Conservation (phyloP, 139 green algal species). For the Picochlorum costavermella region DNA sequence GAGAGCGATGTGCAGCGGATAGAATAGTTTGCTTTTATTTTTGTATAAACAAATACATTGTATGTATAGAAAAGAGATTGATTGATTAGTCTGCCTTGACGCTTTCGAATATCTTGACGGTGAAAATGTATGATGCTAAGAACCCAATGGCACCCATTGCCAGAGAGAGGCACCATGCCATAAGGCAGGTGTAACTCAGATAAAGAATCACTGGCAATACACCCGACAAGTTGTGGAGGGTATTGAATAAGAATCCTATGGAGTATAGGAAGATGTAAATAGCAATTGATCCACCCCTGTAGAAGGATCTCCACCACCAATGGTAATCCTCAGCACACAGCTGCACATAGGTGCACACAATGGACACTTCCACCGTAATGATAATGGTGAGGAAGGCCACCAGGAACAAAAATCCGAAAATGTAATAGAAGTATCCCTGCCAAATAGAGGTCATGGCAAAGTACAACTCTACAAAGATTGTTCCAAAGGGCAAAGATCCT, state of each 20-base stretch:
- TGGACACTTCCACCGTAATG: conserved; percentile 73
- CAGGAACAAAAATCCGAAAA: conserved; percentile 84
- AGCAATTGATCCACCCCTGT: conserved; percentile 60
- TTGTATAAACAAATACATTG: neutral
- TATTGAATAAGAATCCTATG: conserved; percentile 63
- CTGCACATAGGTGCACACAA: conserved; percentile 81
- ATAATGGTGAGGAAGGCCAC: conserved; percentile 74
- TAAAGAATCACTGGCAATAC: conserved; percentile 74
- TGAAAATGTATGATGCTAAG: conserved; percentile 47
- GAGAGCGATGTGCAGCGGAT: neutral
- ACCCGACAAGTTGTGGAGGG: conserved; percentile 55
- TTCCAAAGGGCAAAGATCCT: conserved; percentile 90
- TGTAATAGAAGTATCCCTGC: conserved; percentile 95
- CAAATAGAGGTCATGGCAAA: conserved; percentile 91
- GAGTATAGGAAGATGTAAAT: conserved; percentile 48
- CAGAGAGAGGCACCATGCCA: conserved; percentile 68
- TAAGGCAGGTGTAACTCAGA: conserved; percentile 74
- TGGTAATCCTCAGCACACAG: conserved; percentile 87
- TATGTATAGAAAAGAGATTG: neutral
- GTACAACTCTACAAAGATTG: conserved; percentile 95
- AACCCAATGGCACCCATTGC: conserved; percentile 78
- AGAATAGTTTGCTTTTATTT: neutral
- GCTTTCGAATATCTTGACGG: conserved; percentile 42
- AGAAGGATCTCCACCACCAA: conserved; percentile 89
- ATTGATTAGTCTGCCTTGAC: conserved; percentile 43